These are phyloP conservation scores for Cladophialophora bantiana DNA, from an alignment of 2,329 filamentous ascomycete genomes.

Conservation along the genomic window DNA sequence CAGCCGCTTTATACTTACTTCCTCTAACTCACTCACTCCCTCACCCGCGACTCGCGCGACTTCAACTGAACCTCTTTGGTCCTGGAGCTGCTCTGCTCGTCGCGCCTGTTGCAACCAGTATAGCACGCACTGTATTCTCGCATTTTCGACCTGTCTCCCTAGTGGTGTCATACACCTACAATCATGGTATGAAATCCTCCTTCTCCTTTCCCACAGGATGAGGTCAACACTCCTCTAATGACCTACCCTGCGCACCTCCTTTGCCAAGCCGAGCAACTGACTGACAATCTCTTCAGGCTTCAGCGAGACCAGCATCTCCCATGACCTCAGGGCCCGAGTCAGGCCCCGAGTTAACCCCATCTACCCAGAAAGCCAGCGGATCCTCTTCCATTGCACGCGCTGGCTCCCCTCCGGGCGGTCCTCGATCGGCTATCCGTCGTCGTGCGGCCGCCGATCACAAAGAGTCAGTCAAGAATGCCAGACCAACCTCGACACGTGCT, in stretches of 20 bases:
- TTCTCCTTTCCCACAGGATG: not conserved
- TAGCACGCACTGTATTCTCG: not conserved
- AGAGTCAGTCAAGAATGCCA: slow-evolving; percentile 92
- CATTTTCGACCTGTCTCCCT: not conserved
- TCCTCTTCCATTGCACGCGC: slow-evolving; percentile 77
- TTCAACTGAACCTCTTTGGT: slow-evolving; percentile 4
- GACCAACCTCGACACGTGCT: slow-evolving; percentile 88
- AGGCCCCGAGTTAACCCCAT: slow-evolving; percentile 54
- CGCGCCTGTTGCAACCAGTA: not conserved
- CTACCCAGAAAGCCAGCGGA: slow-evolving; percentile 63
- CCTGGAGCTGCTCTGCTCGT: not conserved
- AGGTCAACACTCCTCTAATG: not conserved
- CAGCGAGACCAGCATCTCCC: slow-evolving; percentile 48
- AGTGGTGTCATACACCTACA: not conserved
- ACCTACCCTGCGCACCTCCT: not conserved
- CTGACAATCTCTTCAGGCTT: slow-evolving; percentile 23
- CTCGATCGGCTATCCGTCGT: slow-evolving; percentile 92
- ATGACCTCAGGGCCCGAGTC: slow-evolving; percentile 55
- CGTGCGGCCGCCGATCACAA: slow-evolving; percentile 96
- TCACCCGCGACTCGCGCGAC: not conserved
- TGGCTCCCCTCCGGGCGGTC: slow-evolving; percentile 88
- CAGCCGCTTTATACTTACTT: not conserved
- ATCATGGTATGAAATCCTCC: slow-evolving; percentile 19
- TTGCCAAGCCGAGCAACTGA: not conserved
- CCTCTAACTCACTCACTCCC: slow-evolving; percentile 1